phyloP scores from a whole-genome alignment of 495 filamentous ascomycete species.

The Parathielavia hyrcaniae region DNA sequence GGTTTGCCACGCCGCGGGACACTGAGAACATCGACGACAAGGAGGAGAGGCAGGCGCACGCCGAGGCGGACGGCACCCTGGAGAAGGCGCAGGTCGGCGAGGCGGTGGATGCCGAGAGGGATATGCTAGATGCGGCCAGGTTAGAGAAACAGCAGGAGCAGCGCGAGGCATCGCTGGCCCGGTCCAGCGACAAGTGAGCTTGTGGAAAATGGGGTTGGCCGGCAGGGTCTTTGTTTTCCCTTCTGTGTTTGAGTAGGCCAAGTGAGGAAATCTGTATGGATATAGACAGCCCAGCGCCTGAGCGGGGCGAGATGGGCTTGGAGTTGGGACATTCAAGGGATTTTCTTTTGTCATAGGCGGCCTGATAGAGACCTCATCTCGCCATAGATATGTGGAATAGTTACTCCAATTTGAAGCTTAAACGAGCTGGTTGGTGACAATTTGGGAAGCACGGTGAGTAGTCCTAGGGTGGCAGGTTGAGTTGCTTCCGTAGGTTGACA shows the following conservation, averaged over 20 bases:
- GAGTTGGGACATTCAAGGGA: conserved; percentile 4
- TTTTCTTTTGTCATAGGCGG: conserved; percentile 8
- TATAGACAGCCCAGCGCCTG: conserved; percentile 8
- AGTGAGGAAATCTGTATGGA: conserved; percentile 12
- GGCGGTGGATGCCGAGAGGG: conserved; percentile 42
- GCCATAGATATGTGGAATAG: conserved; percentile 17
- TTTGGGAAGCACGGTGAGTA: no score
- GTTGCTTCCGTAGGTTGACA: no score
- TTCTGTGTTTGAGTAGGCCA: conserved; percentile 5
- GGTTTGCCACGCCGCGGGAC: conserved; percentile 67
- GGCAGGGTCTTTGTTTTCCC: conserved; percentile 6
- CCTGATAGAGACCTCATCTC: conserved; percentile 17
- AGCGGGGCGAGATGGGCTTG: conserved; percentile 1
- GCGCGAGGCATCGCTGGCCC: conserved; percentile 5
- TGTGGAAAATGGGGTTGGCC: not conserved
- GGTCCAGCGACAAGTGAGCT: conserved; percentile 18
- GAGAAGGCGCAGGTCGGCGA: conserved; percentile 41
- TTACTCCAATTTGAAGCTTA: not conserved
- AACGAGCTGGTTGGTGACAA: no score
- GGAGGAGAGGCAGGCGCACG: conserved; percentile 43
- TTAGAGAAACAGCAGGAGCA: conserved; percentile 14
- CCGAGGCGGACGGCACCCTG: conserved; percentile 31
- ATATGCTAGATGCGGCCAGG: conserved; percentile 24
- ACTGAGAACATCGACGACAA: conserved; percentile 77
- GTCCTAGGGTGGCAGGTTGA: no score